Evolutionary conservation across 2,329 filamentous ascomycete genomes (phyloP).

Genomic region (Neurospora crassa): DNA sequence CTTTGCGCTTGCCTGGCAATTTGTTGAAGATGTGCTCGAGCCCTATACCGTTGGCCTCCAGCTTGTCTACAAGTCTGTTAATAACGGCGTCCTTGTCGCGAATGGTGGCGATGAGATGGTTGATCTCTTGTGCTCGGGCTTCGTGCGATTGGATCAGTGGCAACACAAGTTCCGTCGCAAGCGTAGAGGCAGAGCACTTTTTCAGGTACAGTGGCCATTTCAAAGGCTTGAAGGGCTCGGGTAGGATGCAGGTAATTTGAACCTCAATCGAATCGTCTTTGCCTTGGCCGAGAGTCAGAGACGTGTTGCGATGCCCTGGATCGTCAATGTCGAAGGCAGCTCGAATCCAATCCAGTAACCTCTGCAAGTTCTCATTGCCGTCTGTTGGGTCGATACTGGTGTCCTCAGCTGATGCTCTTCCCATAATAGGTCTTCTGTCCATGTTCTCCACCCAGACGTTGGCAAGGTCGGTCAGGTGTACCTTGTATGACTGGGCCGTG

Average conservation of each 20-base stretch:
- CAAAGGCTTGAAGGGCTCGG: slow-evolving; percentile 51
- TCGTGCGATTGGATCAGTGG: slow-evolving; percentile 40
- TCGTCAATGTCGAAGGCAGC: slow-evolving; percentile 39
- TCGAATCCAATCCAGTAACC: slow-evolving; percentile 55
- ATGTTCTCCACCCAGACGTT: slow-evolving; percentile 64
- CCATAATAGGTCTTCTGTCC: slow-evolving; percentile 50
- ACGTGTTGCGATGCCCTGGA: slow-evolving; percentile 33
- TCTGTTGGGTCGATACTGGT: slow-evolving; percentile 67
- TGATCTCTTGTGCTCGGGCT: slow-evolving; percentile 29
- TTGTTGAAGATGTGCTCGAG: slow-evolving; percentile 44
- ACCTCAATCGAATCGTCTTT: slow-evolving; percentile 38
- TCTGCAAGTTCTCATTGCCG: slow-evolving; percentile 55
- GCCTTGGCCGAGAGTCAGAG: slow-evolving; percentile 31
- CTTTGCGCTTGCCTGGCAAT: slow-evolving; percentile 37
- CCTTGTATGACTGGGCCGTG: slow-evolving; percentile 43
- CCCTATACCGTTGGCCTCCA: slow-evolving; percentile 40
- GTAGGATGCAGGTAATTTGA: slow-evolving; percentile 49
- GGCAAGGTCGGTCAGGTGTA: slow-evolving; percentile 62
- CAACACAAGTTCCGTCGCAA: slow-evolving; percentile 40
- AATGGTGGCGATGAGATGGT: slow-evolving; percentile 33
- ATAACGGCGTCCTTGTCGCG: slow-evolving; percentile 43
- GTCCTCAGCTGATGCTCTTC: slow-evolving; percentile 50
- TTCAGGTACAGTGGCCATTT: slow-evolving; percentile 54
- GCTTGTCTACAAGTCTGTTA: slow-evolving; percentile 41
- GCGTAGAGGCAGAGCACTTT: slow-evolving; percentile 31